Base-by-base conservation (phyloP, 805 yeast genomes). In the Clavispora santaluciae region DNA sequence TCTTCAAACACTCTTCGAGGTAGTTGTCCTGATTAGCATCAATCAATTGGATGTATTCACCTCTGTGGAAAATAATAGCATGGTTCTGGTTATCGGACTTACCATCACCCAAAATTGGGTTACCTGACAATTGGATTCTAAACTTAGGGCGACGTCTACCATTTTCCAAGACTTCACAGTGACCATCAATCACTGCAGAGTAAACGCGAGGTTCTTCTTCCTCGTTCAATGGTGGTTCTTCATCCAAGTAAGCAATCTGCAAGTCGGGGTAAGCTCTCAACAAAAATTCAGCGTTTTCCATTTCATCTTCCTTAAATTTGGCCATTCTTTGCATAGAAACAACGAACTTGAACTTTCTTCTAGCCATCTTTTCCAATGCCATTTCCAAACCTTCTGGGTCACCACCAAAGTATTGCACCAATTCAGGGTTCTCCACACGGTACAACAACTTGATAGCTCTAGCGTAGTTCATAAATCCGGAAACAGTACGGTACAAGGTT, bases 391-490 rank as follows among this genome's bases (percentile, higher is more conserved):
- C 95, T 70, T 91, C 98, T 45, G 97, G 95, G 63, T 91, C 95
- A 55, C 98, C 98, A 55, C 97, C 98, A 62, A 90, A 91, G 89
- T 90, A 88, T 74, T 93, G 97, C 46, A 90, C 95, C 63, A 88
- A 81, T 64, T 65, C 66, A 25, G 69, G 67, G 57, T 66, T 67
- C 55, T 77, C 79, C 26, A 74, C 76, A 45, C 73, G 74, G 54
- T 35, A 68, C 39, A 69, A 60, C 48, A 69, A 60, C 49, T 70
- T 69, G 41, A 69, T 68, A 13, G 75, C 75, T 55, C 73, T 60
- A 9, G 73, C 71, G 45, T 70, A 68, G 48, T 70, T 69, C 73
- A 69, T 68, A 51, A 70, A 70, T 33, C 75, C 75, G 24, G 73
- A 63, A 28, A 70, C 69, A 38, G 75, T 70, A 51, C 75, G 64